Conservation (phyloP, 306 rosid species). For the Quercus ilex region DNA sequence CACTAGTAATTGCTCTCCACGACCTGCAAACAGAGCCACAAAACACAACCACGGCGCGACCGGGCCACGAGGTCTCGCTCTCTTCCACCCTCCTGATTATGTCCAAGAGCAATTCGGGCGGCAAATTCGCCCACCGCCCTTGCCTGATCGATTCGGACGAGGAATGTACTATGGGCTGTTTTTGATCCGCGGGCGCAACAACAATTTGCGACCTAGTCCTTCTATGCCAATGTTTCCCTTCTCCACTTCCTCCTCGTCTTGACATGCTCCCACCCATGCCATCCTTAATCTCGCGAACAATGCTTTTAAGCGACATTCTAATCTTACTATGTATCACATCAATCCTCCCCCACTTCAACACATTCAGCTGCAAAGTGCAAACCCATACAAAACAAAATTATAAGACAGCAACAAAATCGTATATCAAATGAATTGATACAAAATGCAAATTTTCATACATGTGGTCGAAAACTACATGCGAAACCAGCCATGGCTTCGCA, state of each 20-base stretch:
- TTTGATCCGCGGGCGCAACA: slow-evolving; percentile 37
- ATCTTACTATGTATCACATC: slow-evolving; percentile 18
- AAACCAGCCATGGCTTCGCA: not conserved
- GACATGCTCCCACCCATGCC: slow-evolving; percentile 68
- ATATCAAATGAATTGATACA: too few relatives aligned
- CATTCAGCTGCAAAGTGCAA: too few relatives aligned
- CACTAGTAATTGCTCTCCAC: slow-evolving; percentile 66
- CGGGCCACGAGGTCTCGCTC: slow-evolving; percentile 79
- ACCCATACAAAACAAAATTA: too few relatives aligned
- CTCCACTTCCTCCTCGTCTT: slow-evolving; percentile 51
- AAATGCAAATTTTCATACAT: too few relatives aligned
- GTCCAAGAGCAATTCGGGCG: slow-evolving; percentile 75
- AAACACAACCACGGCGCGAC: slow-evolving; percentile 49
- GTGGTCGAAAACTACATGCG: not conserved
- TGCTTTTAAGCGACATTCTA: slow-evolving; percentile 65
- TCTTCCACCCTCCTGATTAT: slow-evolving; percentile 78
- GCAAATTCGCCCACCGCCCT: slow-evolving; percentile 72
- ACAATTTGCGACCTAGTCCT: slow-evolving; percentile 65
- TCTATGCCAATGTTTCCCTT: slow-evolving; percentile 50
- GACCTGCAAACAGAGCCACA: slow-evolving; percentile 90
- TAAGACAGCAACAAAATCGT: too few relatives aligned
- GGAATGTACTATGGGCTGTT: slow-evolving; percentile 6
- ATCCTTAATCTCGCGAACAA: slow-evolving; percentile 68
- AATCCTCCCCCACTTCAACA: slow-evolving; percentile 24
- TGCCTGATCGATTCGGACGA: slow-evolving; percentile 34